A percentile compares a stretch with the other conserved stretches of the same genome.
Evolutionary conservation across 148 eudicot genomes (phyloP).

Genomic region (Chenopodium quinoa): DNA sequence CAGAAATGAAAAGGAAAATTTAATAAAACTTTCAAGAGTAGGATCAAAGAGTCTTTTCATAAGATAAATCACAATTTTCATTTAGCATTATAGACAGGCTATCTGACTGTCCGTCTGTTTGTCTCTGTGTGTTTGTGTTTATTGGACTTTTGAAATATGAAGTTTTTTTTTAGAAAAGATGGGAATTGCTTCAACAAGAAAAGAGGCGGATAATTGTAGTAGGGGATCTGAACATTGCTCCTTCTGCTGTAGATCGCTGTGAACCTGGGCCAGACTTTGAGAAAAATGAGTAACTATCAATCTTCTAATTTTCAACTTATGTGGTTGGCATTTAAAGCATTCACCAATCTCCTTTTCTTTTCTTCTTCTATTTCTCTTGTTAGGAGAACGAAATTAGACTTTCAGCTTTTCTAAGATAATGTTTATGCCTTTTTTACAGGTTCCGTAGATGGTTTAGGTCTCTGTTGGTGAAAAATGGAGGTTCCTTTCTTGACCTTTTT

Average conservation of each 20-base stretch:
- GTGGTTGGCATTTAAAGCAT: background rate
- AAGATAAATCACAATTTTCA: too few relatives aligned
- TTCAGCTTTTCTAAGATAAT: background rate
- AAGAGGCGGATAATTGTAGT: conserved; percentile 74
- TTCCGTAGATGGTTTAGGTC: conserved; percentile 90
- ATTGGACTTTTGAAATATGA: conserved; percentile 24
- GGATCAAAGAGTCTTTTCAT: too few relatives aligned
- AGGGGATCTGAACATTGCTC: conserved; percentile 95
- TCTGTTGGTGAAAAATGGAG: conserved; percentile 66
- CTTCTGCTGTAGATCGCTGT: conserved; percentile 85
- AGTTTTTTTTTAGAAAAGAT: conserved; percentile 75
- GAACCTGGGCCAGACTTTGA: conserved; percentile 90
- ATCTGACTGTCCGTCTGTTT: too few relatives aligned
- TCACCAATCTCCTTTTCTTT: background rate
- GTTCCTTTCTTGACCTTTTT: conserved; percentile 68
- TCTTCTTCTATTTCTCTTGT: background rate
- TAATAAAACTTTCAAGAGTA: too few relatives aligned
- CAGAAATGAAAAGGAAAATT: too few relatives aligned
- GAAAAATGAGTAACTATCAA: conserved; percentile 70
- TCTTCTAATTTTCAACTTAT: conserved; percentile 6
- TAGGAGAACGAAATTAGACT: too few relatives aligned
- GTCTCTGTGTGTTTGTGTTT: background rate
- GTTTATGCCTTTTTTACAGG: conserved; percentile 39
- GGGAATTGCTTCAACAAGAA: conserved; percentile 67
- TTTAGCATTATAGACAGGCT: too few relatives aligned